Percentiles rank a stretch among this genome's conserved stretches.
These are phyloP conservation scores for Vitis hybrid DNA, from an alignment of 177 flowering plant species.

Conservation along the genomic window DNA sequence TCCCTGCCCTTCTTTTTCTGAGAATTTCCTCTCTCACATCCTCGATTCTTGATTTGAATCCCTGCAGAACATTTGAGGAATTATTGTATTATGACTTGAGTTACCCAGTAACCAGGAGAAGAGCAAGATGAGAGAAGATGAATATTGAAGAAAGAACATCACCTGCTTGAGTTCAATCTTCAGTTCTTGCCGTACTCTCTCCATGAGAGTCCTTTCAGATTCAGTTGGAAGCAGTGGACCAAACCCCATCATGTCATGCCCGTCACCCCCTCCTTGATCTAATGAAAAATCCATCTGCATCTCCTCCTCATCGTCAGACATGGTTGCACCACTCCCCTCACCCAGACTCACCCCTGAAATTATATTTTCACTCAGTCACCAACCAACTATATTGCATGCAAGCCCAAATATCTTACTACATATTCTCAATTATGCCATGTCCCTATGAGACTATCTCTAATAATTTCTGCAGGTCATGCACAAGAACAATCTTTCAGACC, in stretches of 20 bases:
- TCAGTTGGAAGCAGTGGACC: slow-evolving; percentile 94
- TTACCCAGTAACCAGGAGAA: neutral
- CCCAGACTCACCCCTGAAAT: slow-evolving; percentile 67
- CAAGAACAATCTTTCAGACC: no score
- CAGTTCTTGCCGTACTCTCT: slow-evolving; percentile 84
- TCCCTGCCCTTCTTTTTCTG: slow-evolving; percentile 96
- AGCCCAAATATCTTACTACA: no score
- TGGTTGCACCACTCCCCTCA: slow-evolving; percentile 89
- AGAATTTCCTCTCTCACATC: slow-evolving; percentile 96
- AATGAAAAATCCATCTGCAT: slow-evolving; percentile 67
- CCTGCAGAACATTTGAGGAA: slow-evolving; percentile 43
- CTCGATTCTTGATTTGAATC: slow-evolving; percentile 87
- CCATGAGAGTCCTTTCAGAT: slow-evolving; percentile 92
- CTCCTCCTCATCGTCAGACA: slow-evolving; percentile 97
- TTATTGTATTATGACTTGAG: neutral
- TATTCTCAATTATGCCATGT: neutral
- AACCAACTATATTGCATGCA: neutral
- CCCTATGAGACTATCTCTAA: no score
- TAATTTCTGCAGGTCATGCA: no score
- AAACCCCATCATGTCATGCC: slow-evolving; percentile 82
- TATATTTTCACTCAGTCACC: no score
- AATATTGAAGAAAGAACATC: neutral
- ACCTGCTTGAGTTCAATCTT: slow-evolving; percentile 96
- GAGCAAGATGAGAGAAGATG: neutral
- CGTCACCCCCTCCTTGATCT: slow-evolving; percentile 61